A percentile compares a stretch with the other conserved stretches of the same genome.
Conservation (phyloP, 768 basidiomycete genomes). For the Suillus hirtellus region DNA sequence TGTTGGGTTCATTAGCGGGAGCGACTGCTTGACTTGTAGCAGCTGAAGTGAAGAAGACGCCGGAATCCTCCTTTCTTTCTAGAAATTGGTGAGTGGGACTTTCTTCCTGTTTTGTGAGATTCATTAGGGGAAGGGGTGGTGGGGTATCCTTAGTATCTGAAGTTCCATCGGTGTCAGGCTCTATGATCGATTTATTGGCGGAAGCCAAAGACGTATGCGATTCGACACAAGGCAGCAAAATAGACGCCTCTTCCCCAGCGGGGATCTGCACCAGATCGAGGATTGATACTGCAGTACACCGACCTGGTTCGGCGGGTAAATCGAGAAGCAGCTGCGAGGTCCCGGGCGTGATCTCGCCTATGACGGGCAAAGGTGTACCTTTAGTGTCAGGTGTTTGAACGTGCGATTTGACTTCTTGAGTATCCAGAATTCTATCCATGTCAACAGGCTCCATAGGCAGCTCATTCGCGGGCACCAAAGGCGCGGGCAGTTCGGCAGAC, state of each 20-base stretch:
- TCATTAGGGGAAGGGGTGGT: neutral
- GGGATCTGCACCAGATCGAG: neutral
- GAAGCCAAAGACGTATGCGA: neutral
- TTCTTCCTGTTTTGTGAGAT: neutral
- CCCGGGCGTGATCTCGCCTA: neutral
- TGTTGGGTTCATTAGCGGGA: neutral
- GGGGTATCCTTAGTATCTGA: neutral
- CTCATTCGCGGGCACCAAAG: neutral
- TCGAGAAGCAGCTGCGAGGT: neutral
- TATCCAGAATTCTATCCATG: neutral
- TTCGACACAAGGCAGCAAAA: neutral
- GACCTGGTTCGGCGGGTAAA: neutral
- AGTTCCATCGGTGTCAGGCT: neutral
- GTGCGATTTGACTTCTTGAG: neutral
- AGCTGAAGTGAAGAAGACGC: neutral
- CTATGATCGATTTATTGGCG: neutral
- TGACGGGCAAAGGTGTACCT: neutral
- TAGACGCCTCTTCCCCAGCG: neutral
- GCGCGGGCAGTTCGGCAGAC: neutral
- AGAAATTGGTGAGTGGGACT: neutral
- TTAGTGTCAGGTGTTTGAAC: neutral
- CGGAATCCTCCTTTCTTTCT: neutral
- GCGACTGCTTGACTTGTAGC: neutral
- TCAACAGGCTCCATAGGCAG: neutral
- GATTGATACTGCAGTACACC: neutral